Conservation (phyloP, 78 protist genomes). For the Pigoraptor vietnamica region DNA sequence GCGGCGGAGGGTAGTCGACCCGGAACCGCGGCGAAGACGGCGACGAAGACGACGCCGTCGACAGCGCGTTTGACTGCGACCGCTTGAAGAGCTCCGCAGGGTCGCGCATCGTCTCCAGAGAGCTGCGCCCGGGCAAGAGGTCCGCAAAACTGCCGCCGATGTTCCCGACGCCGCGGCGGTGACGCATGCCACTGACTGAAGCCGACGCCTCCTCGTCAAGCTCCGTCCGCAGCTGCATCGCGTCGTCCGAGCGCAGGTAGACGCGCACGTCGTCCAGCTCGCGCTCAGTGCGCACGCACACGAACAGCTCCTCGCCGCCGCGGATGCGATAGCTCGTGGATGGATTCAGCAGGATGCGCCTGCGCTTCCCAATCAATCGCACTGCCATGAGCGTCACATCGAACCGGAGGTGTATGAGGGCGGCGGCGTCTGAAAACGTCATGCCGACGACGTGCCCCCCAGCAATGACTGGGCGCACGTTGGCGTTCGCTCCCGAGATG, state of each 20-base stretch:
- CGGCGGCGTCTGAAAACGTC: neutral
- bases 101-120: neutral
- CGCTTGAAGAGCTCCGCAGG: neutral
- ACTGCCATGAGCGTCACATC: neutral
- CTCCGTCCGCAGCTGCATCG: neutral
- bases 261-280: neutral
- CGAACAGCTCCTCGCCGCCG: neutral
- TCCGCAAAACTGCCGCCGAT: neutral
- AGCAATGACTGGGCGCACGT: neutral
- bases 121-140: neutral
- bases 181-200: neutral
- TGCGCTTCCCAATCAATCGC: neutral
- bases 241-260: neutral
- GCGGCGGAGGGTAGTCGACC: neutral
- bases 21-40: too few relatives aligned
- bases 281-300: neutral
- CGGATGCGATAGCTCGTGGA: neutral
- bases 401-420: neutral
- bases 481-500: neutral
- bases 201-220: neutral
- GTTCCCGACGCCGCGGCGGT: neutral
- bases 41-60: too few relatives aligned
- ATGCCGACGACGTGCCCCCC: neutral
- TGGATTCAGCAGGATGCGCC: neutral
- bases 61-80: too few relatives aligned